phyloP scores from a whole-genome alignment of 108 stramenopile species.

The Nannochloropsis granulata region DNA sequence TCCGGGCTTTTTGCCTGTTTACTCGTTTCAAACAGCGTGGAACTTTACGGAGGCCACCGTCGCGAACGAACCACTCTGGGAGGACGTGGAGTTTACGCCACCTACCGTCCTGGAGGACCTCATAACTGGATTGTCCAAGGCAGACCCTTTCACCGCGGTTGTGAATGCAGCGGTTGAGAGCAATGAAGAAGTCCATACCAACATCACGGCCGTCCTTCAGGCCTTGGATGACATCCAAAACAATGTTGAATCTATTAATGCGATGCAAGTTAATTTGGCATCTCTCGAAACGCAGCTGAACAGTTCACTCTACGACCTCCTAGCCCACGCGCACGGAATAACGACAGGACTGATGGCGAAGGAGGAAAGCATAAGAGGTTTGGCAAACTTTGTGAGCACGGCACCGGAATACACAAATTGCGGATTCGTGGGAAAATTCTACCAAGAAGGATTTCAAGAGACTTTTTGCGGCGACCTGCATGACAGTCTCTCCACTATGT shows the following conservation, averaged over 20 bases:
- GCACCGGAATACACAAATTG: not conserved
- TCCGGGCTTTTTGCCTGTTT: not conserved
- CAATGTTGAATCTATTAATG: not conserved
- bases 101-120: not conserved
- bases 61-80: not conserved
- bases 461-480: not conserved
- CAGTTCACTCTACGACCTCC: not conserved
- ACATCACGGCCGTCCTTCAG: not conserved
- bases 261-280: not conserved
- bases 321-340: not conserved
- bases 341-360: not conserved
- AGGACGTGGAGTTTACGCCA: not conserved
- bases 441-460: not conserved
- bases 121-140: not conserved
- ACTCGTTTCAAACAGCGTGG: not conserved
- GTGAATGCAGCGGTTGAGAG: not conserved
- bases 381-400: not conserved
- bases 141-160: not conserved
- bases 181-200: not conserved
- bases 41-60: not conserved
- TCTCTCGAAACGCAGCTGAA: not conserved
- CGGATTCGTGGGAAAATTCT: not conserved
- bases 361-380: not conserved
- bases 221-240: not conserved
- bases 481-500: not conserved